Evolutionary conservation across 768 basidiomycete genomes (phyloP), one percentile per base, ranked within the genome.

Genomic region (Lepiota venenata): DNA sequence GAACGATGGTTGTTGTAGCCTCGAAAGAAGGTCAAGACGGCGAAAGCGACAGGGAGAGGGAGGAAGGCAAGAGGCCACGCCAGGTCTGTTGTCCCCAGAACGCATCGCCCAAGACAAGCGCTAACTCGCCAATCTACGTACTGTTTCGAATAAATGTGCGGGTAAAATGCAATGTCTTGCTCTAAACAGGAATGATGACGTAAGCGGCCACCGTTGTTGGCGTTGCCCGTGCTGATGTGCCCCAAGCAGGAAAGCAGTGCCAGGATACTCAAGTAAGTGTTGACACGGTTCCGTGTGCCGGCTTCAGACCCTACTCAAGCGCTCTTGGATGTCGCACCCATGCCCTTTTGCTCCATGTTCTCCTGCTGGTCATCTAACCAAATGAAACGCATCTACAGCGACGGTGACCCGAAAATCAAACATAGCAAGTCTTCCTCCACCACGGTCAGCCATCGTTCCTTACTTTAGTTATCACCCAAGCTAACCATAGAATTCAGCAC

Each of bases 361-460:
- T 67, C 85, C 66, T 87, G 85, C 69, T 88, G 83, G 65, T 74
- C 74, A 69, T 80, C 84, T 79, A 74, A 80, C 71, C 67, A 72
- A 63, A 55, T 72, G 59, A 72, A 74, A 66, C 69, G 72, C 68
- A 63, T 71, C 61, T 71, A 74, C 71, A 82, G 82, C 64, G 75
- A 81, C 62, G 76, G 75, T 56, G 73, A 74, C 58, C 65, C 66
- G 22, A 61, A 60, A 15, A 47, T 49, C 25, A 49, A 39, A 9
- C 51, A 46, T n/a, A 49, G 50, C 29, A 46, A 47, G 49, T 52
- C 36, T 58, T 47, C 50, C 25, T 53, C 49, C 36, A 38, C 22
- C 20, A 38, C 53, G 56, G 56, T 60, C 25, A 29, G 56, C 50
- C 16, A 9, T 46, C 35, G 8, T 14, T 39, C 22, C 35, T 14